phyloP scores from a whole-genome alignment of 345 rosid species.

The Odontarrhena argentea region DNA sequence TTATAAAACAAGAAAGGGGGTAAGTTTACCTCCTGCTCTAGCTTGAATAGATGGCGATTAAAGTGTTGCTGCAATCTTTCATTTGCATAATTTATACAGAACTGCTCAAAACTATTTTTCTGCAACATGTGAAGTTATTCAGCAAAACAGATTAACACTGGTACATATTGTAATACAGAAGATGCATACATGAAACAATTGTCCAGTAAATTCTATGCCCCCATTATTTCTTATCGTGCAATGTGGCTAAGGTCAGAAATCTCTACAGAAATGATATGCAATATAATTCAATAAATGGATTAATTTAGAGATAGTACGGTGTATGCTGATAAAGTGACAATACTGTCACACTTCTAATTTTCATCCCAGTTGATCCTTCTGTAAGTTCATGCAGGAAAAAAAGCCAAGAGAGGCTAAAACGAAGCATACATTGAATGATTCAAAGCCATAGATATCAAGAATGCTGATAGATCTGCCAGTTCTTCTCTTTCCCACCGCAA shows the following conservation, averaged over 20 bases:
- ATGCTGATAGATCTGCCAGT: conserved; percentile 98
- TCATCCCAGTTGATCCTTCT: background rate
- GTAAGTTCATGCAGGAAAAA: conserved; percentile 19
- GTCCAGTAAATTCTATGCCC: conserved; percentile 1
- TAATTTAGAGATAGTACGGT: background rate
- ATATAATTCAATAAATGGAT: conserved; percentile 10
- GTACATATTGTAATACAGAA: conserved; percentile 20
- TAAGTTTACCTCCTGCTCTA: conserved; percentile 85
- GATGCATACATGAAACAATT: conserved; percentile 26
- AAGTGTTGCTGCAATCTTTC: conserved; percentile 99
- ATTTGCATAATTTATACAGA: conserved; percentile 97
- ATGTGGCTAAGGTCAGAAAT: conserved; percentile 6
- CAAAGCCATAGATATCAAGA: conserved; percentile 98
- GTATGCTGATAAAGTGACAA: background rate
- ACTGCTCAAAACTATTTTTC: conserved; percentile 98
- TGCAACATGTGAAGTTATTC: conserved; percentile 48
- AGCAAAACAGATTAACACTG: conserved; percentile 25
- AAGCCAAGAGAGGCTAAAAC: conserved; percentile 3
- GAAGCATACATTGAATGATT: conserved; percentile 77
- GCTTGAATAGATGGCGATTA: conserved; percentile 94
- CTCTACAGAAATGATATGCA: background rate
- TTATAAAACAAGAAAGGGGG: conserved; percentile 21
- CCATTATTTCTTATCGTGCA: background rate
- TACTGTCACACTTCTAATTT: background rate
- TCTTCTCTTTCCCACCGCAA: conserved; percentile 84